Percentiles rank a stretch among this genome's conserved stretches.
Conservation (phyloP, 371 early-diverging fungal species). For the Mortierella sp. region DNA sequence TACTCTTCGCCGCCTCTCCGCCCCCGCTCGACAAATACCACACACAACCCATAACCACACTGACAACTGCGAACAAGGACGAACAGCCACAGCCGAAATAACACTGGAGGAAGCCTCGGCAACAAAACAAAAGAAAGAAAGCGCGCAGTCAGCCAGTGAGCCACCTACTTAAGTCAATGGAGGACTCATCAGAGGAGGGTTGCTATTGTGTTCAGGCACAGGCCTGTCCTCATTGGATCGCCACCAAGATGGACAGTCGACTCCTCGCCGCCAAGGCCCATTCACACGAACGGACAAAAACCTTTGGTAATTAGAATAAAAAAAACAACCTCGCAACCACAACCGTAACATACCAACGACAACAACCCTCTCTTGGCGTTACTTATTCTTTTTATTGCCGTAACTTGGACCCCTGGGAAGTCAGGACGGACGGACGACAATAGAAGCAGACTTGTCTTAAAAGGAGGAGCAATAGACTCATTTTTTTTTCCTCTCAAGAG, state of each 20-base stretch:
- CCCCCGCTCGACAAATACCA: background rate
- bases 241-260: slow-evolving; percentile 47
- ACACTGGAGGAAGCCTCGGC: background rate
- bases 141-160: background rate
- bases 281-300: slow-evolving; percentile 38
- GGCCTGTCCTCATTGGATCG: slow-evolving; percentile 54
- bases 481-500: too few relatives aligned
- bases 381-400: background rate
- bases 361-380: background rate
- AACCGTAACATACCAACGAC: background rate
- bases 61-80: background rate
- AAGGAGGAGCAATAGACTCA: background rate
- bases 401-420: background rate
- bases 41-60: background rate
- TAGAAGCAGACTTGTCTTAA: too few relatives aligned
- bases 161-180: slow-evolving; percentile 14
- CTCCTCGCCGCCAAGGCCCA: slow-evolving; percentile 36
- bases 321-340: background rate
- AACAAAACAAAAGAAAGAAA: background rate
- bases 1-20: background rate
- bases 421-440: background rate
- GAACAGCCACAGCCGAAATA: background rate
- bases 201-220: slow-evolving; percentile 54
- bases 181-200: slow-evolving; percentile 50
- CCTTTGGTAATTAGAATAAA: slow-evolving; percentile 37